phyloP scores from a whole-genome alignment of 805 yeast genomes.

The Yamadazyma takamatsuzukensis region DNA sequence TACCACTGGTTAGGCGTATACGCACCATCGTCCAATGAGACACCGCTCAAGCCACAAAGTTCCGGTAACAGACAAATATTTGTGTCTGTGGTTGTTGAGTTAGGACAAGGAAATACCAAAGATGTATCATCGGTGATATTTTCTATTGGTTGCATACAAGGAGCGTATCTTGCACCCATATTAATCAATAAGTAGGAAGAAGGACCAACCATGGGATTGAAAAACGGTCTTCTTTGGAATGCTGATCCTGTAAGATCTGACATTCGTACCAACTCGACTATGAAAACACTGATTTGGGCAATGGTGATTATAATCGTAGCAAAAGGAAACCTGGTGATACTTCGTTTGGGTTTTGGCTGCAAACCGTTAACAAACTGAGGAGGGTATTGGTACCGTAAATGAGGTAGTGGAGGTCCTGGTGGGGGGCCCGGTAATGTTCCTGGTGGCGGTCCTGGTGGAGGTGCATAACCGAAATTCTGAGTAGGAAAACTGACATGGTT shows the following conservation, averaged over 20 bases:
- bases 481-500: too few relatives aligned
- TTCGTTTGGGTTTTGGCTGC: too few relatives aligned
- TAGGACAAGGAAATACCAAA: constrained; percentile 62
- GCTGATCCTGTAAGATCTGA: constrained; percentile 58
- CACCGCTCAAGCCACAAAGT: constrained; percentile 58
- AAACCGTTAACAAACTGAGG: too few relatives aligned
- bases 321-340: constrained; percentile 39
- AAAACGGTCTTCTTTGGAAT: constrained; percentile 64
- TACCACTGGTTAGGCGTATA: constrained; percentile 63
- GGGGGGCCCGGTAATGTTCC: too few relatives aligned
- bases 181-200: constrained; percentile 61
- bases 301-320: constrained; percentile 40
- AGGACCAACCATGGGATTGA: constrained; percentile 80
- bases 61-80: constrained; percentile 55
- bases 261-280: constrained; percentile 59
- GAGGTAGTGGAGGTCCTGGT: too few relatives aligned
- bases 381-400: too few relatives aligned
- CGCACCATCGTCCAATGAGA: constrained; percentile 28
- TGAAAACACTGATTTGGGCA: constrained; percentile 53
- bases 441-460: too few relatives aligned
- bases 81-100: constrained; percentile 52
- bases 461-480: too few relatives aligned
- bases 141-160: constrained; percentile 58
- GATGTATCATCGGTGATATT: constrained; percentile 47
- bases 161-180: constrained; percentile 68